Evolutionary conservation across 2,329 filamentous ascomycete genomes (phyloP), one percentile per base, ranked within the genome.

Genomic region (Balansia obtecta): DNA sequence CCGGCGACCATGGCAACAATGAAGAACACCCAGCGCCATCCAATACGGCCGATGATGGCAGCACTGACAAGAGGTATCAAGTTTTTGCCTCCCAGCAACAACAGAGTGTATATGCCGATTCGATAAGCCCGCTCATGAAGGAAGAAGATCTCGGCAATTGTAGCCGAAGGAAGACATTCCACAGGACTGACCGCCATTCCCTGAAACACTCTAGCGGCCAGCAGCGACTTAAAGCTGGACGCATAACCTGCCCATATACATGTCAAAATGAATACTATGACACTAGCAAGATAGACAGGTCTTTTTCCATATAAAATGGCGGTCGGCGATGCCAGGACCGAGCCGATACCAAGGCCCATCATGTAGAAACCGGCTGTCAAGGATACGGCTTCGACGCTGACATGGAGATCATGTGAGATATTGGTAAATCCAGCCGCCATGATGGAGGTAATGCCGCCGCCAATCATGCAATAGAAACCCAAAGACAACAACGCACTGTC

Each of bases 61-160:
- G 91, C 91, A 63, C 88, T 94, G 22, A 94, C 83, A 22, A 96
- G 70, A 0, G 91, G 91, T 4, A 95, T 76, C 55, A 97, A 64
- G 58, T 96, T 97, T 73, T 96, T 96, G 46, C 90, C 89, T 13
- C 90, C 87, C 0, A 97, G 76, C 12, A 97, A 74, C 6, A 97
- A 72, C 18, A 97, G 69, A 0, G 90, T 96, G 63, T 97, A 97
- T 22, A 97, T 89, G 10, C 93, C 93, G 43, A 97, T 81, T 4
- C 91, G 84, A 63, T 90, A 97, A 0, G 91, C 91, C 53, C 91
- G 78, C 68, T 97, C 91, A 60, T 97, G 91, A 18, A 97, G 73
- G 62, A 95, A 96, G 71, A 90, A 97, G 53, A 97, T 96, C 66
- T 97, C 91, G 3, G 90, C 89, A 60, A 97, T 91, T 0, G 89